These are phyloP conservation scores for Sporothrix globosa DNA, from an alignment of 2,329 filamentous ascomycete genomes.

Conservation along the genomic window DNA sequence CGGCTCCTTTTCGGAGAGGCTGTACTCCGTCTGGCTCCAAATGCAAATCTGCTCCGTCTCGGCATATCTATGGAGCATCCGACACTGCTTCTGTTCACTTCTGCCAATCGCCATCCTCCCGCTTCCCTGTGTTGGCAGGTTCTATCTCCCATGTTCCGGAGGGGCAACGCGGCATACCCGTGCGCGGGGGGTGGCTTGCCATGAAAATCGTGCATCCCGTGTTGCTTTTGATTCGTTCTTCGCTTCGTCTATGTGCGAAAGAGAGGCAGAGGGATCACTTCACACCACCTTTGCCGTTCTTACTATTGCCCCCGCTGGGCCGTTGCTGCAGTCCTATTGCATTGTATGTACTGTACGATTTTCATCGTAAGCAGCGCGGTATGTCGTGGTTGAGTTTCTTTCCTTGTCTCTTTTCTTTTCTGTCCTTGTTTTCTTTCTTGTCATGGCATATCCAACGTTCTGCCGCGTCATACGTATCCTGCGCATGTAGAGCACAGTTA, in stretches of 20 bases:
- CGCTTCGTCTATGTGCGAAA: not conserved
- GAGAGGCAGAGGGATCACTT: not conserved
- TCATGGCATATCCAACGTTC: too few relatives aligned
- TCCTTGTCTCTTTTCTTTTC: too few relatives aligned
- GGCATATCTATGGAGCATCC: not conserved
- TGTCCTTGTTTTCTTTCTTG: too few relatives aligned
- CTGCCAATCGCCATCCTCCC: not conserved
- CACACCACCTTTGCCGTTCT: not conserved
- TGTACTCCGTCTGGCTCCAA: not conserved
- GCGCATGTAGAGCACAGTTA: too few relatives aligned
- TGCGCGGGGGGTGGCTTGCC: not conserved
- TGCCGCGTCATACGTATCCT: too few relatives aligned
- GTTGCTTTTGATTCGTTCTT: constrained; percentile 1
- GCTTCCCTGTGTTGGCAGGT: not conserved
- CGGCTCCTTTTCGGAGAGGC: not conserved
- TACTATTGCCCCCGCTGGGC: not conserved
- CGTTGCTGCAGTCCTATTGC: not conserved
- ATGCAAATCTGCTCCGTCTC: constrained; percentile 5
- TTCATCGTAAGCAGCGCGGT: not conserved
- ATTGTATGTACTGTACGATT: not conserved
- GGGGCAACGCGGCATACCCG: not conserved
- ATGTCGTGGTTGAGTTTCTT: not conserved
- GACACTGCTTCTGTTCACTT: not conserved
- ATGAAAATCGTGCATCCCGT: constrained; percentile 1
- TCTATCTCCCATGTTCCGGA: not conserved